These are phyloP conservation scores for Pilasporangium apinafurcum DNA, from an alignment of 352 stramenopile species.

Conservation along the genomic window DNA sequence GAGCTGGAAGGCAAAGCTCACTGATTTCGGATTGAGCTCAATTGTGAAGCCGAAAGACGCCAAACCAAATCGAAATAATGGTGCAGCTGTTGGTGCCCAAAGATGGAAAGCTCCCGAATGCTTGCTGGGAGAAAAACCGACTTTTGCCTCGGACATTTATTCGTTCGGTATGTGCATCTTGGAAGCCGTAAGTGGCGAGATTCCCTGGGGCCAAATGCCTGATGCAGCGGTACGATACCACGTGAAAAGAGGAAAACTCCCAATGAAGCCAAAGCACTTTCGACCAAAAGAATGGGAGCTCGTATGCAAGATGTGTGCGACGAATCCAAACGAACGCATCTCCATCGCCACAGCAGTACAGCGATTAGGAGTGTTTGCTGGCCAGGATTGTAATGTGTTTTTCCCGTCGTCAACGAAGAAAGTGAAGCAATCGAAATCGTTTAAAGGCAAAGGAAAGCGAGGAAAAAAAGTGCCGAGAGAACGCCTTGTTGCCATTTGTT, in stretches of 20 bases:
- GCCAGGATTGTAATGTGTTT: too few relatives aligned
- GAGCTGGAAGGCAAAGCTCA: background rate
- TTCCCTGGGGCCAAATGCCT: conserved; percentile 51
- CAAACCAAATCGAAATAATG: too few relatives aligned
- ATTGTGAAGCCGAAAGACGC: too few relatives aligned
- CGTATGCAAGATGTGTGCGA: conserved; percentile 47
- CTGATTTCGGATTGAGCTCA: conserved; percentile 1
- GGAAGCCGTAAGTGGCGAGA: conserved; percentile 45
- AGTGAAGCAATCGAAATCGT: too few relatives aligned
- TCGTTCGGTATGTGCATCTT: conserved; percentile 63
- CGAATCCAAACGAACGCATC: conserved; percentile 13
- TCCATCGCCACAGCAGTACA: background rate
- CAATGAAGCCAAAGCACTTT: conserved; percentile 20
- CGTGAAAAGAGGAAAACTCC: conserved; percentile 37
- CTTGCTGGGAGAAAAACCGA: too few relatives aligned
- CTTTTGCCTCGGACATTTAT: conserved; percentile 43
- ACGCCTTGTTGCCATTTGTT: too few relatives aligned
- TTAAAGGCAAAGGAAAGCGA: too few relatives aligned
- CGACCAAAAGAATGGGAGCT: conserved; percentile 38
- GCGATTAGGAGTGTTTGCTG: too few relatives aligned
- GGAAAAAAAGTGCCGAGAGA: too few relatives aligned
- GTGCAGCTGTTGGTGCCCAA: too few relatives aligned
- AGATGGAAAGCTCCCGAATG: too few relatives aligned
- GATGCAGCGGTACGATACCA: conserved; percentile 33
- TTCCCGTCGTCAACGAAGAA: too few relatives aligned